Base-by-base conservation (phyloP, 225 moss, liverwort and hornwort genomes). In the Asterella californica region DNA sequence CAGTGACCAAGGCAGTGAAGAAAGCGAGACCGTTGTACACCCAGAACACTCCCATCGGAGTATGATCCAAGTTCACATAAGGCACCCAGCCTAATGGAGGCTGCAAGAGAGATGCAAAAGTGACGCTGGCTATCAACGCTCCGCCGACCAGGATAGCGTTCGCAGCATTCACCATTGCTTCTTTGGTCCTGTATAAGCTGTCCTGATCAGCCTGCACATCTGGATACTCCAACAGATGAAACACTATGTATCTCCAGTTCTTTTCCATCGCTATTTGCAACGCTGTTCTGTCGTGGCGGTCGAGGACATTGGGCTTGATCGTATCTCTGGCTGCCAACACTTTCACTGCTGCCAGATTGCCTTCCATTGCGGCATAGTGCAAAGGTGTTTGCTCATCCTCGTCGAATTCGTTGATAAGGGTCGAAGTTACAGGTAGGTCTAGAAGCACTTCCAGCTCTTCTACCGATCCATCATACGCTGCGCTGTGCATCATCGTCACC, bases 131-230 rank as follows among this genome's bases (percentile, higher is more conserved):
- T 5, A 72, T 72, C 9, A 72, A 37, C 2, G 71, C 71, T 72
- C 71, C 71, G 5, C 71, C 71, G 21, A 72, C 71, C 37, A 72
- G 71, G 10, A 72, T 42, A 5, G 71, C 71, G 25, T 72, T 72
- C 10, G 71, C 71, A 18, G 71, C 71, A 42, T 72, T 72, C 9
- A 45, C 36, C 33, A 72, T 10, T 42, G 71, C 21, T 18, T 72
- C 71, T 48, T 72, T 72, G 15, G 4, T 42, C 25, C 38, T 42
- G 42, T 72, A 72, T 4, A 72, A 36, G 47, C 24, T 72, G 17
- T 72, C 71, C 71, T 72, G 71, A n/a, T 72, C 71, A 42, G 38
- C 71, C 8, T n/a, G 71, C 47, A 72, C 71, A 37, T 72, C 71
- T 12, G 36, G 71, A 45, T 72, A 72, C 22, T 18, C 47, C 45